Evolutionary conservation across 768 basidiomycete genomes (phyloP), one percentile per base, ranked within the genome.

Genomic region (Pulveroboletus sp.): DNA sequence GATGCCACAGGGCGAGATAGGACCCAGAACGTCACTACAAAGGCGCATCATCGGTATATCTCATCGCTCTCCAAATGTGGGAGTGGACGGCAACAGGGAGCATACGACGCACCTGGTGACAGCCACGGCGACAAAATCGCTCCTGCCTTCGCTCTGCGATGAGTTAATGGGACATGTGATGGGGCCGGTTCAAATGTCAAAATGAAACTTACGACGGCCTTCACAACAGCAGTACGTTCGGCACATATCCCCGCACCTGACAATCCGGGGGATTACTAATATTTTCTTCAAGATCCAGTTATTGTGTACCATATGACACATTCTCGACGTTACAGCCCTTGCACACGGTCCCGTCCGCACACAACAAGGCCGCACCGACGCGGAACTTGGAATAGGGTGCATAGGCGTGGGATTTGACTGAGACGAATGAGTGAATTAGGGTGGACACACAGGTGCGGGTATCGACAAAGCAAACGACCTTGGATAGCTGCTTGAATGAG

Each of bases 321-420:
- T 96, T 97, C 72, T 99, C 96, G 53, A 98, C 78, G 66, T 96
- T 97, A 30, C 87, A 85, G 6, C 95, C 93, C 54, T 80, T 85
- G 51, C 95, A 80, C 21, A 95, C 79, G 8, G 72, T 66, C 0
- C 89, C 90, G 37, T 86, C 80, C 0, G 77, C 63, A 3, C 83
- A 72, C n/a, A 97, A 69, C 11, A 97, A 69, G 1, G 93, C 89
- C 0, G 93, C 94, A 0, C 95, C 95, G 14, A 97, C 94, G 8
- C 86, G 82, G 64, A 99, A 96, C 27, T 91, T 85, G 24, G 92
- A 93, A 70, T 96, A 98, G 0, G 83, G 90, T 33, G 73, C 79
- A 67, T 96, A 94, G 0, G 87, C 77, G 28, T 78, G 73, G 52
- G 86, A 72, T 65, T 82, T 88, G 12, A 82, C 87, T 89, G 17